phyloP scores from a whole-genome alignment of 1,139 yeast genomes.

The Debaryomyces fabryi region DNA sequence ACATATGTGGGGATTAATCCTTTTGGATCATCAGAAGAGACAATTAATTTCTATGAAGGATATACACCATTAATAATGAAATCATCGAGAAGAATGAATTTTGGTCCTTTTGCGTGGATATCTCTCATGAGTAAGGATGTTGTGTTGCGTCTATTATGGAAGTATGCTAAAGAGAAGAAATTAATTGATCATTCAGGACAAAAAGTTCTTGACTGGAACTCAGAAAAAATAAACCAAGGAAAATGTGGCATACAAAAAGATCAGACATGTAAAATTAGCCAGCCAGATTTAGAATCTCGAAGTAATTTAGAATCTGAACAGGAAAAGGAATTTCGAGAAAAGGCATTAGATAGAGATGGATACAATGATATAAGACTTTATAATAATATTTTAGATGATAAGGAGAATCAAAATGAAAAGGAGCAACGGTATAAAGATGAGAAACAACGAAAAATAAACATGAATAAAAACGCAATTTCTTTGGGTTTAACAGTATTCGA shows the following conservation, averaged over 20 bases:
- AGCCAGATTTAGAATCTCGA: background rate
- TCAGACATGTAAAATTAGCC: background rate
- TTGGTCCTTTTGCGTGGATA: constrained; percentile 46
- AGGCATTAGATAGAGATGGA: constrained; percentile 34
- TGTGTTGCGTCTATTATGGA: constrained; percentile 24
- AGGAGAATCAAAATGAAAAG: constrained; percentile 8
- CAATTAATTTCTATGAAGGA: constrained; percentile 37
- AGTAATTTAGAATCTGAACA: constrained; percentile 9
- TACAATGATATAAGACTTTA: constrained; percentile 30
- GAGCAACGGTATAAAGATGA: constrained; percentile 12
- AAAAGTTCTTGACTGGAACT: background rate
- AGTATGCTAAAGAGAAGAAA: constrained; percentile 7
- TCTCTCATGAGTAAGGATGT: constrained; percentile 40
- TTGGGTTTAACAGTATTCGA: constrained; percentile 27
- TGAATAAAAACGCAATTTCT: constrained; percentile 22
- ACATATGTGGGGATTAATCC: constrained; percentile 33
- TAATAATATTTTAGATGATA: constrained; percentile 13
- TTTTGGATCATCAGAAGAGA: constrained; percentile 24
- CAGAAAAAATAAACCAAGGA: background rate
- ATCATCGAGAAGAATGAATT: constrained; percentile 31
- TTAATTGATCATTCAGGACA: constrained; percentile 1
- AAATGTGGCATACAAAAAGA: constrained; percentile 3
- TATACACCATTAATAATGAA: constrained; percentile 29
- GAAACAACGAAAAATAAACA: constrained; percentile 9
- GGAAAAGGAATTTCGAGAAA: constrained; percentile 25